These are phyloP conservation scores for Malassezia dermatis DNA, from an alignment of 1,284 basidiomycete genomes.

Conservation along the genomic window DNA sequence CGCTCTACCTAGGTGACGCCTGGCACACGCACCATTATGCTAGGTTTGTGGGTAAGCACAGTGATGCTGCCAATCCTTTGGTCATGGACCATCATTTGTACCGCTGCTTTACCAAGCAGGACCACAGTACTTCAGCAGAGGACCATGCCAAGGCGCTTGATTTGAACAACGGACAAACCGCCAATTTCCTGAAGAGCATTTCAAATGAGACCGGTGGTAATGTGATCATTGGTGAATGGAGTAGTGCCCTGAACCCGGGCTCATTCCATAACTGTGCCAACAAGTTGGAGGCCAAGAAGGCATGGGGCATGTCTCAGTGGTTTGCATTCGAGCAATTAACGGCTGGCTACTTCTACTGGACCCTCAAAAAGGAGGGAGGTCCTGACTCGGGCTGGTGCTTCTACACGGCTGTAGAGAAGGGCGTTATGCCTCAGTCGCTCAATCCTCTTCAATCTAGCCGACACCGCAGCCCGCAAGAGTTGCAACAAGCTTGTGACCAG, in stretches of 20 bases:
- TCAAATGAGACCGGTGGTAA: slow-evolving; percentile 53
- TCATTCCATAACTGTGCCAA: slow-evolving; percentile 50
- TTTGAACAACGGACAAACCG: slow-evolving; percentile 21
- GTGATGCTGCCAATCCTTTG: slow-evolving; percentile 49
- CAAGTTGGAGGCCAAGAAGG: slow-evolving; percentile 49
- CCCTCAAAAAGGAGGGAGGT: slow-evolving; percentile 62
- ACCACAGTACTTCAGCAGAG: slow-evolving; percentile 56
- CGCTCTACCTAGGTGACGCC: slow-evolving; percentile 61
- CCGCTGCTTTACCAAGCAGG: slow-evolving; percentile 63
- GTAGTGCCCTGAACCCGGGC: slow-evolving; percentile 62
- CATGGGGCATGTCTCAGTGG: slow-evolving; percentile 58
- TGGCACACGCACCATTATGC: slow-evolving; percentile 66
- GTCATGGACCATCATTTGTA: slow-evolving; percentile 77
- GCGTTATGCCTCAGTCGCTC: slow-evolving; percentile 54
- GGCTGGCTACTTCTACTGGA: slow-evolving; percentile 79
- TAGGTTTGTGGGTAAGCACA: slow-evolving; percentile 51
- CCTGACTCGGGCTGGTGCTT: slow-evolving; percentile 71
- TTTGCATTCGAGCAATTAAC: slow-evolving; percentile 59
- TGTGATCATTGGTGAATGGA: slow-evolving; percentile 67
- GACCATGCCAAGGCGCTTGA: slow-evolving; percentile 51
- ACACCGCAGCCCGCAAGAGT: not conserved
- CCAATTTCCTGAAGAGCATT: slow-evolving; percentile 23
- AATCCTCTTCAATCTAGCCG: slow-evolving; percentile 4
- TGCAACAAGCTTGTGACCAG: not conserved
- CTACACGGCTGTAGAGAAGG: slow-evolving; percentile 58